Percentiles rank a stretch among this genome's conserved stretches.
Evolutionary conservation across 192 early-diverging fungal species (phyloP).

Genomic region (Backusella mclennaniae): DNA sequence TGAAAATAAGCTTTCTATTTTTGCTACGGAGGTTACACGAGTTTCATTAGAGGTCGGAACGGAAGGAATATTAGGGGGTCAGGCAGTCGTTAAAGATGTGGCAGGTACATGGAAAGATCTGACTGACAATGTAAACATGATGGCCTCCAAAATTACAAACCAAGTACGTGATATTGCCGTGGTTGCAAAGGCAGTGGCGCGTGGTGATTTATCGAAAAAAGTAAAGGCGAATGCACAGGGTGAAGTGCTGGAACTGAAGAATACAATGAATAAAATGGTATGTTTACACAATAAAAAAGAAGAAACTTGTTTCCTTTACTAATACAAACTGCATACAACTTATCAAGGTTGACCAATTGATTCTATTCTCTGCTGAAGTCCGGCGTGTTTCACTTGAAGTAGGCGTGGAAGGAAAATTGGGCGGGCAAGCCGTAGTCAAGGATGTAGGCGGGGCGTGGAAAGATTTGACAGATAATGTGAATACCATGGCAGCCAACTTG

Average conservation of each 20-base stretch:
- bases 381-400: constrained; percentile 66
- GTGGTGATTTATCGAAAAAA: constrained; percentile 52
- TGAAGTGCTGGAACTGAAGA: constrained; percentile 60
- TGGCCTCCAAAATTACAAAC: constrained; percentile 56
- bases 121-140: constrained; percentile 60
- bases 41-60: constrained; percentile 58
- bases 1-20: constrained; percentile 30
- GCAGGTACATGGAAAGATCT: constrained; percentile 57
- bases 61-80: constrained; percentile 53
- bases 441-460: constrained; percentile 54
- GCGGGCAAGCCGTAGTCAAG: constrained; percentile 56
- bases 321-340: background rate
- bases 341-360: no score
- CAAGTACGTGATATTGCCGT: constrained; percentile 60
- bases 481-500: constrained; percentile 58
- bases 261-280: constrained; percentile 60
- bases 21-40: constrained; percentile 58
- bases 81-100: constrained; percentile 55
- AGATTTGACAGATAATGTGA: constrained; percentile 58
- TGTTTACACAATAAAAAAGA: background rate
- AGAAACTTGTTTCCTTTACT: background rate
- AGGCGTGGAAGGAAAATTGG: constrained; percentile 62
- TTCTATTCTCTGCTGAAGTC: constrained; percentile 54
- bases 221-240: constrained; percentile 55
- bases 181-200: constrained; percentile 55